Percentiles rank a stretch among this genome's conserved stretches.
phyloP scores from a whole-genome alignment of 2,329 filamentous ascomycete genomes.

The Westerdykella sp. region DNA sequence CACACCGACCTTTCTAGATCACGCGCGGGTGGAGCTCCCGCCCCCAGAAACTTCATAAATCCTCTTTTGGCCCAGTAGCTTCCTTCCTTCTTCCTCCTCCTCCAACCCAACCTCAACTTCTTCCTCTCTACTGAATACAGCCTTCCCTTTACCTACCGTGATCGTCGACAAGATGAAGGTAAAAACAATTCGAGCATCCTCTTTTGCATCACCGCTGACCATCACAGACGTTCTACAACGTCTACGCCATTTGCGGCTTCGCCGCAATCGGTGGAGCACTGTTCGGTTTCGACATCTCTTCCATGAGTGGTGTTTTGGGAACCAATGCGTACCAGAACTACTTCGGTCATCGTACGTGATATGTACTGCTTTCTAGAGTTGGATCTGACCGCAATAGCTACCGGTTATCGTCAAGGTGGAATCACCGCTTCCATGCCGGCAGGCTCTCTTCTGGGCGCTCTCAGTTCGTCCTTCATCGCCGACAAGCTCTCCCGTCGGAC shows the following conservation, averaged over 20 bases:
- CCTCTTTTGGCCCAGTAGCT: neutral
- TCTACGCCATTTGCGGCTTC: constrained; percentile 57
- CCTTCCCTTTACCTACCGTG: neutral
- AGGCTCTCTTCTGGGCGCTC: constrained; percentile 45
- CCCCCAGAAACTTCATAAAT: no score
- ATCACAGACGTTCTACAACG: constrained; percentile 39
- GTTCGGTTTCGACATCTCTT: constrained; percentile 38
- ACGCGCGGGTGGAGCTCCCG: no score
- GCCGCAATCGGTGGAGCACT: constrained; percentile 50
- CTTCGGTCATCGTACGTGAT: constrained; percentile 25
- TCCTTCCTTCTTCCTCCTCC: constrained; percentile 1
- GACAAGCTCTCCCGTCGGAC: constrained; percentile 41
- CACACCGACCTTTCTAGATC: no score
- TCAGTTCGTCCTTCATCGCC: constrained; percentile 43
- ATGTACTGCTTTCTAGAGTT: neutral
- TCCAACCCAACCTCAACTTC: neutral
- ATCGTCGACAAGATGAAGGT: constrained; percentile 25
- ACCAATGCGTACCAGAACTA: constrained; percentile 36
- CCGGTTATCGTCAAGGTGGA: constrained; percentile 34
- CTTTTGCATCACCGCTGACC: constrained; percentile 1
- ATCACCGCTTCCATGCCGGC: constrained; percentile 47
- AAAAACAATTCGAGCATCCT: neutral
- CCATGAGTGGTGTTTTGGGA: constrained; percentile 36
- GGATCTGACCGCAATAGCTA: constrained; percentile 13
- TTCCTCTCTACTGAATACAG: neutral